Conservation (phyloP, 441 rosid genomes). For the Biscutella laevigata region DNA sequence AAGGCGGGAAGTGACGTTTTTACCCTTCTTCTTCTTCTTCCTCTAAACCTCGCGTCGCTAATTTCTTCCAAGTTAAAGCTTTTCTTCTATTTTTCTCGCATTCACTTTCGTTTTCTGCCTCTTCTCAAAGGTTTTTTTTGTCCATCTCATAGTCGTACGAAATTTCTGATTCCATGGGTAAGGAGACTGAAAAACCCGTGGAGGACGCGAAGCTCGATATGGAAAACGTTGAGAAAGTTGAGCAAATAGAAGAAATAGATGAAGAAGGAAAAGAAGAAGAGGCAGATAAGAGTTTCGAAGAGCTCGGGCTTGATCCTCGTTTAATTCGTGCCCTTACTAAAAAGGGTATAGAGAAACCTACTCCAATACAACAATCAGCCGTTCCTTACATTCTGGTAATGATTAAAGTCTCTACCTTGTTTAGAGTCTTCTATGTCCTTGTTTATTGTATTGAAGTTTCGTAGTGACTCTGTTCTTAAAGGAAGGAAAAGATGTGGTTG, state of each 20-base stretch:
- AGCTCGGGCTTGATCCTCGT: slow-evolving; percentile 51
- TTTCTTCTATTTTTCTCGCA: too few species aligned
- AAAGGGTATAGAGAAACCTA: slow-evolving; percentile 60
- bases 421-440: background rate
- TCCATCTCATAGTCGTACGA: background rate
- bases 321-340: slow-evolving; percentile 63
- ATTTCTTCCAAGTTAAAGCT: too few species aligned
- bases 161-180: slow-evolving; percentile 14
- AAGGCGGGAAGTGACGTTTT: background rate
- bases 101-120: background rate
- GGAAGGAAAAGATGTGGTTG: slow-evolving; percentile 94
- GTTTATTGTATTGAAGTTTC: background rate
- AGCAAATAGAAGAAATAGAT: slow-evolving; percentile 17
- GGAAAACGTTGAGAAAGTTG: slow-evolving; percentile 14
- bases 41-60: background rate
- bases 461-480: slow-evolving; percentile 7
- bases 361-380: slow-evolving; percentile 65
- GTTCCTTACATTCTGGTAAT: slow-evolving; percentile 68
- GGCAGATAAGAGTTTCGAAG: slow-evolving; percentile 42
- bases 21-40: background rate
- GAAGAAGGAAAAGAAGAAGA: slow-evolving; percentile 19
- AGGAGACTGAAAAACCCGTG: background rate
- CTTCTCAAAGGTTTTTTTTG: background rate
- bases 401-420: background rate
- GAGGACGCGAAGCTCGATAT: slow-evolving; percentile 7